These are phyloP conservation scores for Sporothrix brunneoviolacea DNA, from an alignment of 2,329 filamentous ascomycete species.

Conservation along the genomic window DNA sequence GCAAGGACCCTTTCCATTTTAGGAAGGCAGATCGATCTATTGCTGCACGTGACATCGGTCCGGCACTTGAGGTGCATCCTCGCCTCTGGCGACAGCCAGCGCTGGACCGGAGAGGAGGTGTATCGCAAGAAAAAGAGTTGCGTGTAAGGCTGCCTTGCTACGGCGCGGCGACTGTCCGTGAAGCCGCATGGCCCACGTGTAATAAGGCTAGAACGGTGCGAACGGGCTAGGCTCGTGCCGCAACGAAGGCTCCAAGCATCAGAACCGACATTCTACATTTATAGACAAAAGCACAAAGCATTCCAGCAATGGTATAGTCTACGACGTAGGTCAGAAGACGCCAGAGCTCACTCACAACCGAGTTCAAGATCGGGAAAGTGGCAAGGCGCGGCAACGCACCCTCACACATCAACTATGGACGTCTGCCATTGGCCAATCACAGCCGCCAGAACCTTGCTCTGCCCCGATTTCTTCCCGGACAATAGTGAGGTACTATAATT, in stretches of 20 bases:
- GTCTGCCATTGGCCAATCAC: conserved; percentile 12
- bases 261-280: no score
- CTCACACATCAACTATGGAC: neutral
- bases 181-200: neutral
- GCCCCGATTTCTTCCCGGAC: conserved; percentile 8
- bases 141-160: no score
- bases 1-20: conserved; percentile 1
- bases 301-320: no score
- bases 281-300: no score
- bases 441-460: neutral
- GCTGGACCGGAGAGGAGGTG: no score
- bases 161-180: neutral
- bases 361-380: conserved; percentile 6
- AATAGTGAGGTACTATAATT: neutral
- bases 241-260: neutral
- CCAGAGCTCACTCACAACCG: no score
- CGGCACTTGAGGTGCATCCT: no score
- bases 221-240: neutral
- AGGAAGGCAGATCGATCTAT: conserved; percentile 6
- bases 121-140: no score
- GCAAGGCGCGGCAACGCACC: conserved; percentile 3
- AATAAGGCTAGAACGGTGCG: neutral
- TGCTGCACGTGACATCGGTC: conserved; percentile 7
- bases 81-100: no score
- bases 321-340: no score